Percentiles rank a stretch among this genome's conserved stretches.
Conservation (phyloP, 257 asterid genomes). For the Rehmannia glutinosa region DNA sequence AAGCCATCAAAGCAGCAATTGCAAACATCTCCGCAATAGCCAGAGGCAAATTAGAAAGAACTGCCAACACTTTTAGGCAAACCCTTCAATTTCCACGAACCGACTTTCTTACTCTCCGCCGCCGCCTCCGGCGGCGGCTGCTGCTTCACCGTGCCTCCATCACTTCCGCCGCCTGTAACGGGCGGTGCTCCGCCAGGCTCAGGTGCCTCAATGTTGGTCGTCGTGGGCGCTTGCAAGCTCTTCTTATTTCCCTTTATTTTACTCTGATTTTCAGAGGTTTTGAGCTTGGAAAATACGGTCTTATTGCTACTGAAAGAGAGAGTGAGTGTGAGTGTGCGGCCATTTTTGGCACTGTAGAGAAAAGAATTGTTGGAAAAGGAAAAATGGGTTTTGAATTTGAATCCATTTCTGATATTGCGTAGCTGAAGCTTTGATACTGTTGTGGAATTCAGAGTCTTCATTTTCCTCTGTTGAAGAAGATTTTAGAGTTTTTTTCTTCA, state of each 20-base stretch:
- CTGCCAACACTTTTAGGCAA: constrained; percentile 47
- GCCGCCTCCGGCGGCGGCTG: too few species aligned
- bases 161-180: constrained; percentile 39
- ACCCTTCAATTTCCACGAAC: constrained; percentile 30
- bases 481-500: not conserved
- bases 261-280: constrained; percentile 30
- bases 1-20: constrained; percentile 78
- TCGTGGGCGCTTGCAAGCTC: constrained; percentile 19
- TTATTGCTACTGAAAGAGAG: constrained; percentile 17
- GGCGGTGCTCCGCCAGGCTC: constrained; percentile 61
- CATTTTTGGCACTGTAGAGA: constrained; percentile 21
- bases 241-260: constrained; percentile 20
- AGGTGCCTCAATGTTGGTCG: constrained; percentile 46
- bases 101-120: constrained; percentile 33
- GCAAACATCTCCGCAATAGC: constrained; percentile 78
- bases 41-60: constrained; percentile 71
- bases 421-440: constrained; percentile 8
- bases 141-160: constrained; percentile 21
- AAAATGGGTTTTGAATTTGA: constrained; percentile 22
- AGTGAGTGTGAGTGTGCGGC: constrained; percentile 23
- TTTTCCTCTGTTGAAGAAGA: constrained; percentile 3
- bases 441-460: constrained; percentile 23
- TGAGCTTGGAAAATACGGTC: constrained; percentile 39
- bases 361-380: constrained; percentile 22
- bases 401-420: not conserved